Evolutionary conservation across 257 asterid genomes (phyloP).

Genomic region (Capsicum baccatum): DNA sequence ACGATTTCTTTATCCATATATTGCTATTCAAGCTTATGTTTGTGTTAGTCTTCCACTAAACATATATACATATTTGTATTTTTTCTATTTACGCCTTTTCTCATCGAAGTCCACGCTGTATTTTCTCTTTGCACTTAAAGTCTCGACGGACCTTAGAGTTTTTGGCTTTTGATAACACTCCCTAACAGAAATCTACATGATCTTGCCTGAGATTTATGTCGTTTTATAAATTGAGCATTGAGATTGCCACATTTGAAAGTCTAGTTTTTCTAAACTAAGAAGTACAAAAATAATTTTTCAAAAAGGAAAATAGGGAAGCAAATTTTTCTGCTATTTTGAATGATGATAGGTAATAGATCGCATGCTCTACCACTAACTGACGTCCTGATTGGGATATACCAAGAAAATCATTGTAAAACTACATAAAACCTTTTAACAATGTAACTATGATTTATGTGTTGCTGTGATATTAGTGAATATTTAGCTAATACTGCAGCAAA

Average conservation of each 20-base stretch:
- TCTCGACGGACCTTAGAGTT: too few relatives aligned
- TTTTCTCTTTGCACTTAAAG: too few relatives aligned
- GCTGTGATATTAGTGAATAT: background rate
- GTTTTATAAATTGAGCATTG: background rate
- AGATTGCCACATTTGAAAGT: background rate
- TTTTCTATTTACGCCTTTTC: too few relatives aligned
- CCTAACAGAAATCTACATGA: background rate
- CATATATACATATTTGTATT: too few relatives aligned
- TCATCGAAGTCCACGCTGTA: too few relatives aligned
- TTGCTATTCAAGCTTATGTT: too few relatives aligned
- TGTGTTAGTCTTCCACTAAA: too few relatives aligned
- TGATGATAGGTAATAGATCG: background rate
- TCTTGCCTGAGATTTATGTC: background rate
- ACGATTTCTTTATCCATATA: too few relatives aligned
- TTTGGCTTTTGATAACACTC: too few relatives aligned
- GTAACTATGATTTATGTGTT: background rate
- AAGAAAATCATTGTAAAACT: background rate
- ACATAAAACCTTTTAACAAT: background rate
- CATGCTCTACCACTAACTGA: background rate
- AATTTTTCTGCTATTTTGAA: background rate
- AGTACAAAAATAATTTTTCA: background rate
- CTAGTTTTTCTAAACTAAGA: background rate
- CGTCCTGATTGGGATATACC: background rate
- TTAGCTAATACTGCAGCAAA: background rate
- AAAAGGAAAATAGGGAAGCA: background rate